Evolutionary conservation across 2,329 filamentous ascomycete species (phyloP).

Genomic region (Trichoderma sp.): DNA sequence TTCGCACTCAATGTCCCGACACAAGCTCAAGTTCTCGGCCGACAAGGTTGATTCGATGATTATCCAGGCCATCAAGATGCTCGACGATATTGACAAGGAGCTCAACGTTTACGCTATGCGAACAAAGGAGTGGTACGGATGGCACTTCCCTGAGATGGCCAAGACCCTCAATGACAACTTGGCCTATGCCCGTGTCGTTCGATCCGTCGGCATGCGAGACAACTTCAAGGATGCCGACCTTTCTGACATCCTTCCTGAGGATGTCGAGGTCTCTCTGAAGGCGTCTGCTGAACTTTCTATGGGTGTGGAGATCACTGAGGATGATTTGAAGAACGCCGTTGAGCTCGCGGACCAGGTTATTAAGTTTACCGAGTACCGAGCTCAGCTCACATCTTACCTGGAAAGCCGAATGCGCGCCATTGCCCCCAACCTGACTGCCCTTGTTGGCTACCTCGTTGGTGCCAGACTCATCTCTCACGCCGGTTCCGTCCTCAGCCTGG

Average conservation of each 20-base stretch:
- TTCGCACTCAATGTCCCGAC: conserved; percentile 92
- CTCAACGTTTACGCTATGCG: conserved; percentile 98
- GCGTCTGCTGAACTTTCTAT: conserved; percentile 94
- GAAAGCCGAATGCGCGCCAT: conserved; percentile 95
- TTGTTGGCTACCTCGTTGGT: conserved; percentile 91
- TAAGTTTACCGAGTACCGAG: conserved; percentile 85
- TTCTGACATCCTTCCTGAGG: conserved; percentile 89
- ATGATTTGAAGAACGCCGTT: conserved; percentile 92
- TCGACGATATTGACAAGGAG: conserved; percentile 98
- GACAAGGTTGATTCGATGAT: conserved; percentile 99
- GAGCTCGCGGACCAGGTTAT: conserved; percentile 92
- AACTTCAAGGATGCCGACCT: conserved; percentile 78
- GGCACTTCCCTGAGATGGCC: conserved; percentile 98
- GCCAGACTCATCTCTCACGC: conserved; percentile 93
- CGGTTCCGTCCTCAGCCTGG: conserved; percentile 90
- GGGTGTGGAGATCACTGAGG: conserved; percentile 93
- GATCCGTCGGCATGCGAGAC: conserved; percentile 86
- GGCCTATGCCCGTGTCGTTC: conserved; percentile 85
- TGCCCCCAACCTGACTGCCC: conserved; percentile 90
- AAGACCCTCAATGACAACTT: conserved; percentile 97
- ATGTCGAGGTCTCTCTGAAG: conserved; percentile 91
- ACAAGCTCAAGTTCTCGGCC: conserved; percentile 98
- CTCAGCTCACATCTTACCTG: conserved; percentile 85
- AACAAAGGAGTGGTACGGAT: conserved; percentile 99
- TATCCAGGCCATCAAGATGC: conserved; percentile 89